These are phyloP conservation scores for Tulasnella sp. DNA, from an alignment of 768 basidiomycete species.

Conservation along the genomic window DNA sequence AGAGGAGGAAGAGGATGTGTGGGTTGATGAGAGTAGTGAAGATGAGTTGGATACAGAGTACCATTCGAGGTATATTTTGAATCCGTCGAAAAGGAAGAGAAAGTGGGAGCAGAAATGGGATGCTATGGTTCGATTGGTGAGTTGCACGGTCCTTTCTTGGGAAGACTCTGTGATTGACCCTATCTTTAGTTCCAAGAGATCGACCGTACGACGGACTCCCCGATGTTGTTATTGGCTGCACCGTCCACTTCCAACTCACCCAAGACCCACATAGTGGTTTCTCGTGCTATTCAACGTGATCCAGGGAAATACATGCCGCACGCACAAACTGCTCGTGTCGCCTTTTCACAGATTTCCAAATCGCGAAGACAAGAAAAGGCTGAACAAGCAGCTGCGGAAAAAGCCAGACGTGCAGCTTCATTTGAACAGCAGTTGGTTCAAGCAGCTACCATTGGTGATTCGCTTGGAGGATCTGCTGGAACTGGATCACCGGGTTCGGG, in stretches of 20 bases:
- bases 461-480: not conserved
- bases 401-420: slow-evolving; percentile 2
- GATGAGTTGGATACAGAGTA: slow-evolving; percentile 17
- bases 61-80: slow-evolving; percentile 15
- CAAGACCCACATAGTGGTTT: slow-evolving; percentile 14
- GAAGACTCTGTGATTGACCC: not conserved
- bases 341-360: slow-evolving; percentile 12
- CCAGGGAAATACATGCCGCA: slow-evolving; percentile 14
- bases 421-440: slow-evolving; percentile 10
- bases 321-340: slow-evolving; percentile 11
- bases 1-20: slow-evolving; percentile 18
- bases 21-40: slow-evolving; percentile 15
- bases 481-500: slow-evolving; percentile 10
- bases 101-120: slow-evolving; percentile 17
- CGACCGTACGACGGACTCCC: slow-evolving; percentile 16
- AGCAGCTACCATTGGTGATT: slow-evolving; percentile 2
- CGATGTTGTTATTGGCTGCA: slow-evolving; percentile 15
- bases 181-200: slow-evolving; percentile 16
- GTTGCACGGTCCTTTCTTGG: not conserved
- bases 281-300: slow-evolving; percentile 10
- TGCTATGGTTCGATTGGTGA: slow-evolving; percentile 12
- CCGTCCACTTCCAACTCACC: slow-evolving; percentile 3
- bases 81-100: slow-evolving; percentile 14
- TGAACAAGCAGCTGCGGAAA: slow-evolving; percentile 2
- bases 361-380: slow-evolving; percentile 12